Evolutionary conservation across 305 asterid species (phyloP), one percentile per base, ranked within the genome.

Genomic region (Striga hermonthica): DNA sequence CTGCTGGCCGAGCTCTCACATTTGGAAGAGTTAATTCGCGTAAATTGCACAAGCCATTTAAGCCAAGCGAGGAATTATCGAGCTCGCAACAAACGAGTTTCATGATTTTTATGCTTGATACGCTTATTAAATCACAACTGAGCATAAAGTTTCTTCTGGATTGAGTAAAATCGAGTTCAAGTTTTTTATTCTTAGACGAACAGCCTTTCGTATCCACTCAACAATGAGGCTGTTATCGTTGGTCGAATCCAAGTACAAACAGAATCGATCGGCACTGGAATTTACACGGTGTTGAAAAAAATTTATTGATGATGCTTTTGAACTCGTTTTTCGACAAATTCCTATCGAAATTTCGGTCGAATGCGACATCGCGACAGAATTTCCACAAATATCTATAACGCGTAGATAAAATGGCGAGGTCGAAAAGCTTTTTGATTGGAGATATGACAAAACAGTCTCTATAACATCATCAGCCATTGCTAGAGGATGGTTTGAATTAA

Each of bases 71-170:
- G 16, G 72, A 0, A 16, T 65, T 22, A 0, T 28, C 8, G 5
- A 75, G 41, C 44, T 72, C 76, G 40, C 80, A 72, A 34, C 70
- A 72, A 1, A 56, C 47, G 3, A 76, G 77, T 57, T 41, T 72
- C 64, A 72, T 1, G 0, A 14, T 7, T 9, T 36, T 40, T 1
- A 76, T 34, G 16, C n/a, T 54, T 0, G 13, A 67, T 0, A 53
- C 59, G 28, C 16, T 53, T 3, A 53, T 53, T 28, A 53, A 28
- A 53, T 53, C 49, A 44, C 35, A 48, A 12, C 53, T 54, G 4
- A 69, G 65, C 2, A 43, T 57, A 2, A 9, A 11, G 5, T 11
- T 54, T 8, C 5, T 11, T 1, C 9, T 6, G 0, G 80, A 35
- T 3, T 10, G 68, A 5, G 64, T 41, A 15, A 75, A 62, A 14